Evolutionary conservation across 441 rosid species (phyloP).

Genomic region (Melastoma candidum): DNA sequence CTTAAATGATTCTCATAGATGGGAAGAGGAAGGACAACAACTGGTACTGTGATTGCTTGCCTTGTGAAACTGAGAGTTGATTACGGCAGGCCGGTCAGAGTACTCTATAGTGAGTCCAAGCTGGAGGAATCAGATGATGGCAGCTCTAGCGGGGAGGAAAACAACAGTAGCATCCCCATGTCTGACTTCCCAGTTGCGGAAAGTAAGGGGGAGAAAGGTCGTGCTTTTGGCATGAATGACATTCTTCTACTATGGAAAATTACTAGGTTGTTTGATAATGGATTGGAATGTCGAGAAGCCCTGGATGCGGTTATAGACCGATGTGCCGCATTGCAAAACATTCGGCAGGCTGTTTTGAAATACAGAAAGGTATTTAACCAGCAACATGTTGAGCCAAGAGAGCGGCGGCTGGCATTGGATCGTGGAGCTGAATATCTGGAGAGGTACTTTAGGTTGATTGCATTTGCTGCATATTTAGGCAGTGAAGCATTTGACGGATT

Average conservation of each 20-base stretch:
- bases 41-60: slow-evolving; percentile 99
- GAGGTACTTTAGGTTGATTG: slow-evolving; percentile 85
- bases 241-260: slow-evolving; percentile 83
- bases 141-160: slow-evolving; percentile 95
- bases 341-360: slow-evolving; percentile 82
- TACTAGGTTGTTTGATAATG: slow-evolving; percentile 88
- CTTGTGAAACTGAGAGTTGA: slow-evolving; percentile 88
- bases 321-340: slow-evolving; percentile 95
- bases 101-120: slow-evolving; percentile 42
- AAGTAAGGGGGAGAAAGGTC: slow-evolving; percentile 44
- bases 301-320: slow-evolving; percentile 91
- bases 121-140: slow-evolving; percentile 71
- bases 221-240: slow-evolving; percentile 85
- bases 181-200: slow-evolving; percentile 25
- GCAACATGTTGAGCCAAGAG: slow-evolving; percentile 91
- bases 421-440: slow-evolving; percentile 99
- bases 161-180: slow-evolving; percentile 36
- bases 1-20: slow-evolving; percentile 41
- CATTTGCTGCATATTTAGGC: slow-evolving; percentile 98
- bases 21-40: slow-evolving; percentile 99
- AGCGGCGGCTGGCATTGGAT: slow-evolving; percentile 78
- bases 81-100: slow-evolving; percentile 77
- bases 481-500: slow-evolving; percentile 90
- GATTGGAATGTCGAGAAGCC: slow-evolving; percentile 90
- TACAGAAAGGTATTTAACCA: slow-evolving; percentile 89